phyloP scores from a whole-genome alignment of 2,329 filamentous ascomycete species.

The Fusarium sp. region DNA sequence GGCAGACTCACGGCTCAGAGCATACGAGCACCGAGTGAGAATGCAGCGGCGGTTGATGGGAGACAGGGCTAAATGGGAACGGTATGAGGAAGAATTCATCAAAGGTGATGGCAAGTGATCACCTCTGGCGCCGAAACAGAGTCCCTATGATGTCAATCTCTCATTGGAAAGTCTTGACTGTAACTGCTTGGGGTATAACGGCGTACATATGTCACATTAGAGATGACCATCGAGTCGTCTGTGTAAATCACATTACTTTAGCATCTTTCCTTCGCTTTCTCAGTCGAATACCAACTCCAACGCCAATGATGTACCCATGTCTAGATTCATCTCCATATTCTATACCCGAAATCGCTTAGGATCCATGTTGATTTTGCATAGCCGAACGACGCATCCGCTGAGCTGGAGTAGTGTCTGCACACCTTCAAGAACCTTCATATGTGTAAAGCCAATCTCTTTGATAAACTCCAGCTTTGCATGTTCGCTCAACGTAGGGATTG shows the following conservation, averaged over 20 bases:
- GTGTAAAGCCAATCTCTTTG: slow-evolving; percentile 97
- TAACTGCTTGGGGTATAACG: slow-evolving; percentile 18
- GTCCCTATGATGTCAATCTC: background rate
- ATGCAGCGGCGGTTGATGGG: slow-evolving; percentile 69
- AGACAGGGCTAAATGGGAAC: slow-evolving; percentile 75
- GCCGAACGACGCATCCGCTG: slow-evolving; percentile 87
- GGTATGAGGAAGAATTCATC: slow-evolving; percentile 69
- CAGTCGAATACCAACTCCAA: slow-evolving; percentile 32
- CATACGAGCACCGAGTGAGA: slow-evolving; percentile 72
- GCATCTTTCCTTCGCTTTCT: slow-evolving; percentile 28
- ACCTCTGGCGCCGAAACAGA: background rate
- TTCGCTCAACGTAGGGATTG: slow-evolving; percentile 89
- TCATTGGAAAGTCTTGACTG: slow-evolving; percentile 7
- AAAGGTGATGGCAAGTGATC: slow-evolving; percentile 52
- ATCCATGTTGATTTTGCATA: slow-evolving; percentile 98
- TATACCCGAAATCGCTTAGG: slow-evolving; percentile 75
- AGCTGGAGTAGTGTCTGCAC: slow-evolving; percentile 95
- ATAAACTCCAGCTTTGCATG: slow-evolving; percentile 97
- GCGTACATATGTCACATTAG: slow-evolving; percentile 31
- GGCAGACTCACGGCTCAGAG: slow-evolving; percentile 73
- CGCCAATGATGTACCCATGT: slow-evolving; percentile 23
- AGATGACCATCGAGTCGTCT: slow-evolving; percentile 26
- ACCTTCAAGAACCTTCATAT: slow-evolving; percentile 99
- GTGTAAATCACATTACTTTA: slow-evolving; percentile 36
- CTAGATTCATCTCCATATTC: background rate